Conservation (phyloP, 768 basidiomycete species). For the Peribolospora baueri region DNA sequence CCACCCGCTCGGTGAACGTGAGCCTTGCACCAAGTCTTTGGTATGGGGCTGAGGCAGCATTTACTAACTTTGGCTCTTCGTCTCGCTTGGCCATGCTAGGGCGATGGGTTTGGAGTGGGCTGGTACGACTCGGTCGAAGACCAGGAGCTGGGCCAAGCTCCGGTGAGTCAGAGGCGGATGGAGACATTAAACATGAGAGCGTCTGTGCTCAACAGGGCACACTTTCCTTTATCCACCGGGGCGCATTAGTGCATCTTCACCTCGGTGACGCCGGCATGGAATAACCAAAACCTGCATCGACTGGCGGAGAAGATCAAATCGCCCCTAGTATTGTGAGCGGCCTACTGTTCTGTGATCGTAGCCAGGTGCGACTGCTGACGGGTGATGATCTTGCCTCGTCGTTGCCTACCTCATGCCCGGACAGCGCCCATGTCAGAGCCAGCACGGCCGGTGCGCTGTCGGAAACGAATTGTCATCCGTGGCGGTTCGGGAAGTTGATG, state of each 20-base stretch:
- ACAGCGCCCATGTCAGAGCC: constrained; percentile 66
- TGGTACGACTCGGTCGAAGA: constrained; percentile 76
- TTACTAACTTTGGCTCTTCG: not conserved
- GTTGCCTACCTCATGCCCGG: no score
- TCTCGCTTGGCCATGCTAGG: constrained; percentile 8
- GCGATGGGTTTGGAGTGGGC: constrained; percentile 85
- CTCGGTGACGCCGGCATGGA: constrained; percentile 53
- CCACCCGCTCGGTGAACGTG: constrained; percentile 65
- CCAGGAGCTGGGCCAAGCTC: no score
- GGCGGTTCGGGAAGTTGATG: constrained; percentile 76
- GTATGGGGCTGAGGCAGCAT: no score
- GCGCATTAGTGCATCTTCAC: not conserved
- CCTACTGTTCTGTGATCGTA: not conserved
- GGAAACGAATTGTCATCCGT: constrained; percentile 85
- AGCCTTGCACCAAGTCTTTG: no score
- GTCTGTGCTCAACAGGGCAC: no score
- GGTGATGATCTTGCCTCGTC: not conserved
- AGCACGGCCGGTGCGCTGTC: constrained; percentile 81
- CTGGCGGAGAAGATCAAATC: constrained; percentile 94
- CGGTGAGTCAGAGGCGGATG: no score
- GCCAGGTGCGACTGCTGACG: no score
- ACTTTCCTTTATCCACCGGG: not conserved
- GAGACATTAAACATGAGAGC: no score
- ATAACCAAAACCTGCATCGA: constrained; percentile 75
- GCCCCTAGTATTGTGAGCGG: constrained; percentile 66